Evolutionary conservation across 345 rosid species (phyloP).

Genomic region (Noccaea bulbosa): DNA sequence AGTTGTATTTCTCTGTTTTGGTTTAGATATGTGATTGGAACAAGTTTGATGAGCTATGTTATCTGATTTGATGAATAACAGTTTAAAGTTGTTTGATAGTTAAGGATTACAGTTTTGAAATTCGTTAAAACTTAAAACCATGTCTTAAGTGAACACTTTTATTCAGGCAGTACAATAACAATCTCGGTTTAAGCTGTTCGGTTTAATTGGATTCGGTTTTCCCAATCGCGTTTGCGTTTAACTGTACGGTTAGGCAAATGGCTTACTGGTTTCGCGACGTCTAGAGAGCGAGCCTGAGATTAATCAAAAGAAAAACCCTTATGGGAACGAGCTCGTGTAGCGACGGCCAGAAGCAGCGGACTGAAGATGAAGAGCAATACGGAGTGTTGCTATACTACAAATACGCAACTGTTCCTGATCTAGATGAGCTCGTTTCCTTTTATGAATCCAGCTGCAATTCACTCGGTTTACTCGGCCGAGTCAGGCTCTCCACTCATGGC

Average conservation of each 20-base stretch:
- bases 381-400: constrained; percentile 86
- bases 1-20: constrained; percentile 28
- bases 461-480: constrained; percentile 80
- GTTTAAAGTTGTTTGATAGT: not conserved
- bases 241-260: not conserved
- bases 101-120: not conserved
- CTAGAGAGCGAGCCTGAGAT: not conserved
- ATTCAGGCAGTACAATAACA: no score
- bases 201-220: not conserved
- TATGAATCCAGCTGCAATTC: constrained; percentile 79
- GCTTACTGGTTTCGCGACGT: not conserved
- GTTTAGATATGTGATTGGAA: constrained; percentile 8
- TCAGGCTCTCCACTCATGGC: constrained; percentile 77
- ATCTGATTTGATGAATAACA: not conserved
- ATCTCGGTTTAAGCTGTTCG: constrained; percentile 19
- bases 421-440: constrained; percentile 66
- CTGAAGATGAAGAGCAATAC: constrained; percentile 45
- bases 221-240: not conserved
- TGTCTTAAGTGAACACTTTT: no score
- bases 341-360: constrained; percentile 38
- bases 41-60: not conserved
- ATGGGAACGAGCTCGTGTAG: constrained; percentile 38
- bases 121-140: no score
- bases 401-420: constrained; percentile 61
- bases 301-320: constrained; percentile 33